These are phyloP conservation scores for Lachancea kluyveri DNA, from an alignment of 805 yeast genomes.

Conservation along the genomic window DNA sequence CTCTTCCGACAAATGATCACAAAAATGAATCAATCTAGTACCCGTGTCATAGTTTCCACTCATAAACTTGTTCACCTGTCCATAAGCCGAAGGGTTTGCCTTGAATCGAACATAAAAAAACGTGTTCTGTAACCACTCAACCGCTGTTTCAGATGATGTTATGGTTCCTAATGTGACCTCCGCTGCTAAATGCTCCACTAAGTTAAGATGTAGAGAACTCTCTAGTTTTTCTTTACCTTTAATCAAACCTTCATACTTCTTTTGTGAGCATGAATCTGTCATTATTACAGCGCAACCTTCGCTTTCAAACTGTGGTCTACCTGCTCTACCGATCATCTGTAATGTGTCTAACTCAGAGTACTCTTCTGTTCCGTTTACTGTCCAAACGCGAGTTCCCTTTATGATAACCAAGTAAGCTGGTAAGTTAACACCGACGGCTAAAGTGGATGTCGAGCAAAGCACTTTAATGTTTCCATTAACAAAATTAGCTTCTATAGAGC, in stretches of 20 bases:
- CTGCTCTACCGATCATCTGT: constrained; percentile 65
- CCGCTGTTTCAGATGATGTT: constrained; percentile 32
- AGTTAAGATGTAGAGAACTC: constrained; percentile 37
- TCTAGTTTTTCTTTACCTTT: constrained; percentile 41
- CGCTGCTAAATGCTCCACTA: constrained; percentile 38
- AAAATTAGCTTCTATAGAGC: constrained; percentile 39
- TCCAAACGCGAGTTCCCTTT: constrained; percentile 60
- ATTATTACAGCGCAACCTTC: constrained; percentile 43
- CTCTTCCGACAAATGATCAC: constrained; percentile 29
- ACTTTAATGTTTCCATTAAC: constrained; percentile 37
- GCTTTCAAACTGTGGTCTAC: constrained; percentile 52
- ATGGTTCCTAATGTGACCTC: constrained; percentile 40
- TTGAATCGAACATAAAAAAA: constrained; percentile 42
- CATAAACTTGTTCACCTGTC: constrained; percentile 22
- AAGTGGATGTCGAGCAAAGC: constrained; percentile 52
- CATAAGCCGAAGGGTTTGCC: constrained; percentile 37
- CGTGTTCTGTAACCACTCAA: constrained; percentile 43
- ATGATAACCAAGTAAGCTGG: constrained; percentile 56
- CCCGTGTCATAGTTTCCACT: constrained; percentile 23
- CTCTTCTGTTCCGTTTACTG: constrained; percentile 42
- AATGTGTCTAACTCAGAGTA: constrained; percentile 49
- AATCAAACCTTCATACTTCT: constrained; percentile 37
- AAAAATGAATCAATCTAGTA: constrained; percentile 29
- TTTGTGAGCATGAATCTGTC: constrained; percentile 34
- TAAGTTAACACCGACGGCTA: constrained; percentile 55